phyloP scores from a whole-genome alignment of 2,329 filamentous ascomycete genomes.

The Neopestalotiopsis sp. region DNA sequence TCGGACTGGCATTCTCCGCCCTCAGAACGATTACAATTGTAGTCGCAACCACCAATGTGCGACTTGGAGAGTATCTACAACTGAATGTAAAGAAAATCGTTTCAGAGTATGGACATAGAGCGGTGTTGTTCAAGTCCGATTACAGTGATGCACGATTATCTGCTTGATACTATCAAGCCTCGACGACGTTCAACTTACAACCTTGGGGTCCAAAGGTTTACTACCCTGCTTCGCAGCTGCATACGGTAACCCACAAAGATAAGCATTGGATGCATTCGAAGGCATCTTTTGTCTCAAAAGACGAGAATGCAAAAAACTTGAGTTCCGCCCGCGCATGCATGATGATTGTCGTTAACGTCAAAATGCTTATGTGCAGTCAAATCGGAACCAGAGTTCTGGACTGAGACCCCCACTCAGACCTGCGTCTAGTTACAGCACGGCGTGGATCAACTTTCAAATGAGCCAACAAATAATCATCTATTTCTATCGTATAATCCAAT shows the following conservation, averaged over 20 bases:
- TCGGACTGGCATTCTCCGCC: background rate
- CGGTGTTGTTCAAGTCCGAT: background rate
- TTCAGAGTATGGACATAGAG: background rate
- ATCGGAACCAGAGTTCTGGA: background rate
- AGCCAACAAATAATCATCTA: no score
- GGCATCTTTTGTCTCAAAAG: background rate
- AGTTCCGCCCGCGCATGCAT: background rate
- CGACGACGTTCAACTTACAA: background rate
- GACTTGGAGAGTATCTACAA: background rate
- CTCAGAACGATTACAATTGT: background rate
- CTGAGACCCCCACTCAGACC: background rate
- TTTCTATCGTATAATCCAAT: no score
- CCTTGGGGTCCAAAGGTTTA: background rate
- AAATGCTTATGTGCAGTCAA: background rate
- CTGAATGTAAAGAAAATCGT: no score
- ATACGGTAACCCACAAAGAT: background rate
- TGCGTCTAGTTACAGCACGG: background rate
- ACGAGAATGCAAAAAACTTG: background rate
- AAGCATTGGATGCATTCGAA: background rate
- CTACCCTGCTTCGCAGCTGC: background rate
- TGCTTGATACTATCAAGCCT: background rate
- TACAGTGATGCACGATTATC: background rate
- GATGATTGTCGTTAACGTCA: background rate
- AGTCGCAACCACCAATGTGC: background rate
- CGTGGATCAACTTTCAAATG: no score